Base-by-base conservation (phyloP, 78 protist species). In the Mastigamoeba balamuthi region DNA sequence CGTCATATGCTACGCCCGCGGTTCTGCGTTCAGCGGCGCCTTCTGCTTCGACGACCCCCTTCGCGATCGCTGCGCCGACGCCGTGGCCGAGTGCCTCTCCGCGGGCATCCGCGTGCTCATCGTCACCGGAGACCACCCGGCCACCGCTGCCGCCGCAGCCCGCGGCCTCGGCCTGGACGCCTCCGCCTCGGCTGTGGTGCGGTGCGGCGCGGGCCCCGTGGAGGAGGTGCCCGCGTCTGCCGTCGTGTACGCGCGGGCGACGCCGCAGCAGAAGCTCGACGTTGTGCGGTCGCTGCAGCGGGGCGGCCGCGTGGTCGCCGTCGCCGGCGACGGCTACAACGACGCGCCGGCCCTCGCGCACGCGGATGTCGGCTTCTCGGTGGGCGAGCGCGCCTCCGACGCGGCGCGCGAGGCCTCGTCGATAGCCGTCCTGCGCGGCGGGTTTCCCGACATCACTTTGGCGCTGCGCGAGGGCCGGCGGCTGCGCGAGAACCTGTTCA, bases 271-370 rank as follows among this genome's bases (percentile, higher is more conserved):
- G 87, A 96, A 97, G 83, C 87, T 74, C 41, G 66, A 33, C 17
- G 68, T 97, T 1, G 99, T 97, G 48, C 71, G 71, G 23, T 69
- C 84, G 25, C 0, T 63, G 23, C 69, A 78, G 72, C 53, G 38
- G 48, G n/a, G 48, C 27, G 94, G 92, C 52, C 89, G 92, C 36
- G 93, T 94, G 29, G 99, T 97, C 3, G 99, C 98, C 25, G 98
- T 93, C 37, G 85, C 93, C 27, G 92, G 99, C 28, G 99, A 97
- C 75, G 99, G 99, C 10, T 88, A 96, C 40, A 96, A 96, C 80
- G 99, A 98, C 76, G 98, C 90, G 23, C 99, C 98, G 1, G 98
- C 94, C 0, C 94, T 92, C 38, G 76, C 74, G 43, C 35, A 72
- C 40, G 99, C 99, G 38, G 91, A 97, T 53, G 98, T 97, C 23